A percentile compares a stretch with the other conserved stretches of the same genome.
These are phyloP conservation scores for Dimocarpus longan DNA, from an alignment of 345 rosid species.

Conservation along the genomic window DNA sequence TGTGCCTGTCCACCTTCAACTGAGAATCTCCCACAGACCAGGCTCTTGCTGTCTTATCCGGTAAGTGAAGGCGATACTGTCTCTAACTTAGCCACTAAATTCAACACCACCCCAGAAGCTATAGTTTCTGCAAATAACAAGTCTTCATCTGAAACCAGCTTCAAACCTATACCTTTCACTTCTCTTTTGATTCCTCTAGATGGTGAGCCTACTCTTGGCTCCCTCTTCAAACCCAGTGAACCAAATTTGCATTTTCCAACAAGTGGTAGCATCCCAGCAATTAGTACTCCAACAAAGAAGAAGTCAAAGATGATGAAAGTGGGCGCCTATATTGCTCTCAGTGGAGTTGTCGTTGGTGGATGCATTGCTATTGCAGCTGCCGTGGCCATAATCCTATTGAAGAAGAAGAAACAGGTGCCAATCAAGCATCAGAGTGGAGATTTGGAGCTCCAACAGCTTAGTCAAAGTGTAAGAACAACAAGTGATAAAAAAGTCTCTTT, in stretches of 20 bases:
- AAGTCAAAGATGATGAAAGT: slow-evolving; percentile 46
- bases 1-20: slow-evolving; percentile 60
- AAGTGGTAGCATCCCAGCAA: slow-evolving; percentile 28
- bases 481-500: slow-evolving; percentile 87
- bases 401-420: slow-evolving; percentile 46
- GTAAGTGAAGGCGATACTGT: slow-evolving; percentile 57
- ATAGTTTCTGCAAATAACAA: slow-evolving; percentile 63
- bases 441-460: slow-evolving; percentile 73
- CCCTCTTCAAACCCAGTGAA: slow-evolving; percentile 36
- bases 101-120: slow-evolving; percentile 65
- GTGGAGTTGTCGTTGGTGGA: slow-evolving; percentile 54
- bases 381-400: slow-evolving; percentile 47
- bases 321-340: slow-evolving; percentile 53
- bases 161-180: slow-evolving; percentile 45
- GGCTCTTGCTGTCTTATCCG: slow-evolving; percentile 64
- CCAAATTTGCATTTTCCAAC: slow-evolving; percentile 42
- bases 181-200: slow-evolving; percentile 66
- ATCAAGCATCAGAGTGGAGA: slow-evolving; percentile 28
- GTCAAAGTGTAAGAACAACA: slow-evolving; percentile 72
- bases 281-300: slow-evolving; percentile 31
- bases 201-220: slow-evolving; percentile 43
- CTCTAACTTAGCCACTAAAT: slow-evolving; percentile 51
- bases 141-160: slow-evolving; percentile 26
- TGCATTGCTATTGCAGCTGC: slow-evolving; percentile 58
- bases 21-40: slow-evolving; percentile 29